A percentile compares a stretch with the other conserved stretches of the same genome.
Evolutionary conservation across 495 filamentous ascomycete genomes (phyloP).

Genomic region (Lasiosphaeria miniovina): DNA sequence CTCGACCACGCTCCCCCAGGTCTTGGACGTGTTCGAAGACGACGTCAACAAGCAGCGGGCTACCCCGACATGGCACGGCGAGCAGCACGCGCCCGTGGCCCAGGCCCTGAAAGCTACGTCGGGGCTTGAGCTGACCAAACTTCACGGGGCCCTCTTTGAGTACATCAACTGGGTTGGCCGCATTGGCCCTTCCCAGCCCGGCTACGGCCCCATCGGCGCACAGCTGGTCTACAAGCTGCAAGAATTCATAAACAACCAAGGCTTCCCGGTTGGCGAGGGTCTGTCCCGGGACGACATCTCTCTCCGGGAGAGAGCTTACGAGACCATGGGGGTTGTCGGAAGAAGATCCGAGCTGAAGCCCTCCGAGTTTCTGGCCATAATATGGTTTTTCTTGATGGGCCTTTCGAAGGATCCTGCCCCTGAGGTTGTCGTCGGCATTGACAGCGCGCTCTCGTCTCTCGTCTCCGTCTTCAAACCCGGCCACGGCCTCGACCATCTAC

Average conservation of each 20-base stretch:
- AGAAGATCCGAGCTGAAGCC: conserved; percentile 48
- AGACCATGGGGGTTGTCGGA: conserved; percentile 79
- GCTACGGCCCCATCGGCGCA: conserved; percentile 56
- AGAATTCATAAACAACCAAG: conserved; percentile 74
- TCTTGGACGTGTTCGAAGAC: conserved; percentile 67
- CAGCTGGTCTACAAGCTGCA: conserved; percentile 68
- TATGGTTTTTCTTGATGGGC: conserved; percentile 76
- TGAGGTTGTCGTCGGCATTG: conserved; percentile 78
- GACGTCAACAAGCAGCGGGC: conserved; percentile 30
- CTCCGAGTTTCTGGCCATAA: conserved; percentile 53
- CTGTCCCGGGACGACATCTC: conserved; percentile 58
- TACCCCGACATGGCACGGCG: no score
- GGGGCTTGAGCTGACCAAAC: conserved; percentile 35
- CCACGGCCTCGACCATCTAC: conserved; percentile 36
- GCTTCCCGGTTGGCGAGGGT: conserved; percentile 68
- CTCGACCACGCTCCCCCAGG: conserved; percentile 60
- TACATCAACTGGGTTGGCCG: conserved; percentile 86
- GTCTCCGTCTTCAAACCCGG: conserved; percentile 48
- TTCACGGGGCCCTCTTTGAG: conserved; percentile 80
- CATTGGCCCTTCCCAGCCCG: conserved; percentile 60
- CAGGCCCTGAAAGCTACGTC: conserved; percentile 2
- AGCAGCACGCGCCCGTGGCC: no score
- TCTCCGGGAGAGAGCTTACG: conserved; percentile 73
- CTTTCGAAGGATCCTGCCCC: conserved; percentile 76
- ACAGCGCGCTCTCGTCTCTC: conserved; percentile 80